Base-by-base conservation (phyloP, 169 alveolate species). In the Eimeria falciformis region DNA sequence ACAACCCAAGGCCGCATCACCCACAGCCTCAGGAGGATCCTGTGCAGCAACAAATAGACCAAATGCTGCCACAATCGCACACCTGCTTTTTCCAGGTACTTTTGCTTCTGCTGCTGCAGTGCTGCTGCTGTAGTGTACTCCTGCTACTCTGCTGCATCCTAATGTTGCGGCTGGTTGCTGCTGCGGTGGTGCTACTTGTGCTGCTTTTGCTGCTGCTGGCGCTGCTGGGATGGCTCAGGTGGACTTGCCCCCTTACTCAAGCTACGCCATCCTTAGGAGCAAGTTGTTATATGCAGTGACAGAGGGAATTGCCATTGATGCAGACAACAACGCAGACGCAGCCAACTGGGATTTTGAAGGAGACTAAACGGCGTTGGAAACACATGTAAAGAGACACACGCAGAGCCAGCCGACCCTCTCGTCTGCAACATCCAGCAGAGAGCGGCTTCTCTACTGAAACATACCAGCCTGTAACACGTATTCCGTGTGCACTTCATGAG, bases 81-180 rank as follows among this genome's bases (percentile, higher is more conserved):
- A 98, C 99, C 18, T 97, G 99, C 97, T 97, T 97, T 95, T 97
- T 97, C 96, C 96, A 95, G 93, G 93, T 88, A 37, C 45, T 4
- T 25, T 33, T 18, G 17, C 23, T 23, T 43, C 40, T 40, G 50
- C 27, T 6, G 68, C 9, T 69, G 81, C 81, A 11, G 33, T 23
- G 66, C 66, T 75, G 85, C 40, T 45, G 43, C 65, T 17, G 14
- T 25, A 0, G 65, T 1, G 11, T 23, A 25, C 21, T 40, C 33
- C 27, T 71, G 68, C 47, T 27, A 50, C 23, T 69, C 47, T 9
- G 66, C 79, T 68, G 79, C 79, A 21, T 25, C 25, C 33, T 29
- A 7, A 6, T n/a, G 47, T 7, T 29, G 47, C 47, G 5, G 33
- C 17, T 5, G 73, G 9, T 62, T 12, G 33, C 5, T 9, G 27